A percentile compares a stretch with the other conserved stretches of the same genome.
Evolutionary conservation across 179 eudicot genomes (phyloP).

Genomic region (Camellia oleifera): DNA sequence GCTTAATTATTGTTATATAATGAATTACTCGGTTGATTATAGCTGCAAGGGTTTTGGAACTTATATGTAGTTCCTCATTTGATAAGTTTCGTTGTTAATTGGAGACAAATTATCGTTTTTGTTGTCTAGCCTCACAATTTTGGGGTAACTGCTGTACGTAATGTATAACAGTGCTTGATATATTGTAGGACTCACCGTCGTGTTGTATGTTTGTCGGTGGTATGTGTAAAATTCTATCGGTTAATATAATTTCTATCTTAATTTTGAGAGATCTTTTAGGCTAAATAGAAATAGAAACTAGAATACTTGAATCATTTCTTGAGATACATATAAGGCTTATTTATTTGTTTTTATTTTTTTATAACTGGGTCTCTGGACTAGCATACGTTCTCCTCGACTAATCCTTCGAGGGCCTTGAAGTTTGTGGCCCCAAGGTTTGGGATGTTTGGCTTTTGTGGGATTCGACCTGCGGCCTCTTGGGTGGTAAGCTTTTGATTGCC

Average conservation of each 20-base stretch:
- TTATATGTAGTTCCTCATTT: constrained; percentile 5
- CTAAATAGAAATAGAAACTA: not conserved
- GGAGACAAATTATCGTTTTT: not conserved
- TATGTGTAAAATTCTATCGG: not conserved
- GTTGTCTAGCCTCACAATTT: not conserved
- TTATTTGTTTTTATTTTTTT: no score
- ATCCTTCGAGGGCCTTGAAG: no score
- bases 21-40: not conserved
- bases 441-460: no score
- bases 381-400: no score
- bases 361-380: no score
- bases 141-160: not conserved
- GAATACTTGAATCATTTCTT: not conserved
- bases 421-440: no score
- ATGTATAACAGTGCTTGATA: not conserved
- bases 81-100: not conserved
- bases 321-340: no score
- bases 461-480: no score
- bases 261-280: not conserved
- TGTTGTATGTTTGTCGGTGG: constrained; percentile 2
- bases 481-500: no score
- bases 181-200: not conserved
- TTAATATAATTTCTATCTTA: not conserved
- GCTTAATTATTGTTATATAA: not conserved
- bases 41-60: not conserved